Base-by-base conservation (phyloP, 108 stramenopile species). In the Cyclotella baltica region DNA sequence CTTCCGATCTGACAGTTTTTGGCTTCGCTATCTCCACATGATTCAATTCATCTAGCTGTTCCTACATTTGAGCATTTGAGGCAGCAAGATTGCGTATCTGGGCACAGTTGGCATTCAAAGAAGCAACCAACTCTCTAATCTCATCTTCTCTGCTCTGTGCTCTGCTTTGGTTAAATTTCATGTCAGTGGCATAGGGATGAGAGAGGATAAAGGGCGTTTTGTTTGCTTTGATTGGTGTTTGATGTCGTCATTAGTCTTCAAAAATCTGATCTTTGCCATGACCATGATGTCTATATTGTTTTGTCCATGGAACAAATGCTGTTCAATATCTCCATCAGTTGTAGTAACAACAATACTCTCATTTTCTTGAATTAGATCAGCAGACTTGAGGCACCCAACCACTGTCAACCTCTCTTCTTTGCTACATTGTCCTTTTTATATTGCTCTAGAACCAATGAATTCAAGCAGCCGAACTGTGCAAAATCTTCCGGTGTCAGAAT, bases 11-110 rank as follows among this genome's bases (percentile, higher is more conserved):
- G n/a, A 52, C 19, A 10, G 51, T 52, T n/a, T 52, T 52, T 4
- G 51, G 51, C 19, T 52, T 10, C n/a, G 19, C 10, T n/a, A 52
- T 52, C 18, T n/a, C 19, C 19, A 52, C n/a, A 4, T n/a, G 4
- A 52, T 52, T 52, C 51, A 52, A 52, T 20, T 52, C 51, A n/a
- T 52, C n/a, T 4, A 52, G 51, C 4, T n/a, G 51, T n/a, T n/a
- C 4, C n/a, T 52, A 4, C 51, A 52, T 52, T 19, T n/a, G 18
- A 19, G 51, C 19, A n/a, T 19, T 52, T n/a, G 10, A 10, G 4
- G 51, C 51, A n/a, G 10, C 51, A 19, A 52, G 19, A 52, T n/a
- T n/a, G 4, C 51, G 51, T 52, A 10, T 52, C 51, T 52, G 18
- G 4, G 51, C 51, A 52, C 51, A 52, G 18, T 52, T 52, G 11